phyloP scores from a whole-genome alignment of 805 yeast genomes.

The Yarrowia keelungensis region DNA sequence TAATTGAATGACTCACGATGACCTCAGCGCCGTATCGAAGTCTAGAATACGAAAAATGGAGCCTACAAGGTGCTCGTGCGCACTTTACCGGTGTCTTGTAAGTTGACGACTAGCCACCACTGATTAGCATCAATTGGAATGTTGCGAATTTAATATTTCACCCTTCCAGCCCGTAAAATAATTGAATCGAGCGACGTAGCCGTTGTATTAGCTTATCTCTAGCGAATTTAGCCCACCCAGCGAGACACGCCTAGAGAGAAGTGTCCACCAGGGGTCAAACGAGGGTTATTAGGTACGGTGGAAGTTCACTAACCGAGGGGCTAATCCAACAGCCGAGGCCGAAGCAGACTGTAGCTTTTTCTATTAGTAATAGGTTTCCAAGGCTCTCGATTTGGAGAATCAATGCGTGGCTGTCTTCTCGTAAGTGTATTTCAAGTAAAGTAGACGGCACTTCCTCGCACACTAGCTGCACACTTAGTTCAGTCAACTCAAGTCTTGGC shows the following conservation, averaged over 20 bases:
- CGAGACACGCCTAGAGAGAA: neutral
- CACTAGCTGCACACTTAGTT: no score
- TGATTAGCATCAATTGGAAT: neutral
- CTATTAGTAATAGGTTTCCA: no score
- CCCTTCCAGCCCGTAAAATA: neutral
- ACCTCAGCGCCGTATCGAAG: neutral
- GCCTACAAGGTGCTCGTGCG: constrained; percentile 10
- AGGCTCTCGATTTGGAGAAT: no score
- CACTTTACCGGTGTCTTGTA: neutral
- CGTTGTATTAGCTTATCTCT: neutral
- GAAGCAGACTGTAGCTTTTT: no score
- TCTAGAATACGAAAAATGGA: neutral
- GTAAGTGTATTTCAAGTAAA: no score
- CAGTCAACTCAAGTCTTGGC: no score
- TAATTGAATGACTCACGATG: neutral
- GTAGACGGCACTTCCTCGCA: no score
- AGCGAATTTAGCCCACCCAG: neutral
- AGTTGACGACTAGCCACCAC: neutral
- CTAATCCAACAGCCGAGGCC: no score
- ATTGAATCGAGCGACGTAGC: neutral
- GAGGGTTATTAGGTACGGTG: neutral
- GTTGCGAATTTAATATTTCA: neutral
- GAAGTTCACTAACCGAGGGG: neutral
- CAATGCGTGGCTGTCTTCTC: no score
- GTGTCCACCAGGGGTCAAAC: neutral